Conservation (phyloP, 1,284 basidiomycete species). For the Cutaneotrichosporon sp. region DNA sequence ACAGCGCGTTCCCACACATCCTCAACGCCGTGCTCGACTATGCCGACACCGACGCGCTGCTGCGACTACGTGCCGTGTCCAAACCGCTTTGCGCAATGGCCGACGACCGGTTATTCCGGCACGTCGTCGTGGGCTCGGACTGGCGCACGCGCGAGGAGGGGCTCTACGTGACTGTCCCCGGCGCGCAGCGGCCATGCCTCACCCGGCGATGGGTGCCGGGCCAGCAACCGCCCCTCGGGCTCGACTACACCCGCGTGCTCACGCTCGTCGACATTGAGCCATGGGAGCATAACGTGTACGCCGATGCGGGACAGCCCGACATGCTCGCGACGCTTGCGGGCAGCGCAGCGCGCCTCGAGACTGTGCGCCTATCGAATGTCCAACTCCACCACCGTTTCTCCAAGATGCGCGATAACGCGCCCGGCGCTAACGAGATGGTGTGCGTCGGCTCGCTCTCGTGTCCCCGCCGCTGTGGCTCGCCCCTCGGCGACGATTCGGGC, state of each 20-base stretch:
- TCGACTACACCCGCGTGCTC: neutral
- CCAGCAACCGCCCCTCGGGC: neutral
- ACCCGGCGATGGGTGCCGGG: neutral
- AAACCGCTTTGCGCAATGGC: neutral
- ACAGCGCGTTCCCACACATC: conserved; percentile 3
- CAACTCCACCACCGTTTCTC: conserved; percentile 1
- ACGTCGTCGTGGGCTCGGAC: conserved; percentile 1
- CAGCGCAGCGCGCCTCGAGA: neutral
- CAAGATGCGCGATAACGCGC: neutral
- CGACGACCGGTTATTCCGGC: conserved; percentile 1
- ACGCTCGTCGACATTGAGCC: neutral
- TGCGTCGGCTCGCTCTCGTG: neutral
- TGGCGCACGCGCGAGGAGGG: neutral
- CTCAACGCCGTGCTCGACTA: neutral
- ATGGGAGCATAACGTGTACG: neutral
- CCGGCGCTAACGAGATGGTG: neutral
- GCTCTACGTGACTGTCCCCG: neutral
- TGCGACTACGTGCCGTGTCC: neutral
- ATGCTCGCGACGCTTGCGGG: neutral
- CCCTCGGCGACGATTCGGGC: neutral
- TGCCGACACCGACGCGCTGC: neutral
- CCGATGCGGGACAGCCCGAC: neutral
- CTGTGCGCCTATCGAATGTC: neutral
- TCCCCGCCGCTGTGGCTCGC: neutral
- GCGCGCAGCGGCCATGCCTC: neutral